Percentiles rank a stretch among this genome's conserved stretches.
phyloP scores from a whole-genome alignment of 805 yeast species.

The Wickerhamomyces rabaulensis region DNA sequence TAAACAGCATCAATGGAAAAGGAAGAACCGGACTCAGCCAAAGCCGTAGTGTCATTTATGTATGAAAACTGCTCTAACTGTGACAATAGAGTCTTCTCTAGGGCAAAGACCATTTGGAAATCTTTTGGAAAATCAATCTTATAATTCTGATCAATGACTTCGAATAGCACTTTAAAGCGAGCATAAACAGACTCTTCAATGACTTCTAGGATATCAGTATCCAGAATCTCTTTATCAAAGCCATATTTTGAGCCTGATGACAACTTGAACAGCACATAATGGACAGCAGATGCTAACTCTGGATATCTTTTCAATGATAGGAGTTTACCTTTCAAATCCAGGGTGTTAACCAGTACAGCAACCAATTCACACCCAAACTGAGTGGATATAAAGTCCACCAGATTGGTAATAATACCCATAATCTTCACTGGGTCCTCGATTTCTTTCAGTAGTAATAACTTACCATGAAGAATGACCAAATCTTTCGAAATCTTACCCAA shows the following conservation, averaged over 20 bases:
- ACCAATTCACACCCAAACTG: constrained; percentile 11
- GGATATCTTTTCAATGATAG: not conserved
- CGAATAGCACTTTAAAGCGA: constrained; percentile 20
- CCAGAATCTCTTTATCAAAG: constrained; percentile 1
- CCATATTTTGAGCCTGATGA: constrained; percentile 1
- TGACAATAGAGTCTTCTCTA: constrained; percentile 10
- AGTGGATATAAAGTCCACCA: constrained; percentile 5
- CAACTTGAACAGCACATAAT: constrained; percentile 13
- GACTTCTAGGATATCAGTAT: constrained; percentile 12
- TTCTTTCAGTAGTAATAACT: constrained; percentile 1
- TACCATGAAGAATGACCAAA: constrained; percentile 3
- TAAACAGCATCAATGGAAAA: constrained; percentile 16
- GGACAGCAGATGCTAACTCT: constrained; percentile 1
- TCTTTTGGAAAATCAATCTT: constrained; percentile 16
- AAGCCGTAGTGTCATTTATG: constrained; percentile 7
- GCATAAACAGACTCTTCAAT: constrained; percentile 14
- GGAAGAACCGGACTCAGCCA: constrained; percentile 18
- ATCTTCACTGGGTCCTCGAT: not conserved
- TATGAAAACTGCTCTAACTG: constrained; percentile 10
- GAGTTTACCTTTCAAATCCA: constrained; percentile 2
- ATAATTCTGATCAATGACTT: constrained; percentile 22
- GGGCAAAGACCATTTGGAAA: constrained; percentile 10
- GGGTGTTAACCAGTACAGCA: constrained; percentile 4
- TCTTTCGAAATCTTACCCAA: constrained; percentile 11
- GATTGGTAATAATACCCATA: not conserved